Evolutionary conservation across 257 asterid species (phyloP), one percentile per base, ranked within the genome.

Genomic region (Plantago ovata): DNA sequence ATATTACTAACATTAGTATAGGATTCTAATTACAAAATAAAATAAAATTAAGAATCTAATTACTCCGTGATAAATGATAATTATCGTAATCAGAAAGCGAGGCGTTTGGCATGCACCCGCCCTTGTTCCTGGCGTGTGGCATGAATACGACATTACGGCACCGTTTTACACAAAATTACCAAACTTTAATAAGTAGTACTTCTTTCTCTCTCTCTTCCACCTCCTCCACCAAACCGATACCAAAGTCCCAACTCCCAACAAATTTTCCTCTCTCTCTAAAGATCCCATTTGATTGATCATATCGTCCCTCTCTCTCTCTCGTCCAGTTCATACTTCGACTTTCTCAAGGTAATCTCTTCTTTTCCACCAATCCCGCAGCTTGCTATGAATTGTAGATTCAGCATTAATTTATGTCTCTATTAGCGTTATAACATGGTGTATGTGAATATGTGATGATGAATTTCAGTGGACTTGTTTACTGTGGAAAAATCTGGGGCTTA

Each of bases 121-220:
- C 59, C 59, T 18, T 4, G 9, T 10, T 32, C 3, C 22, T 46
- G 75, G 79, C 79, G 75, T 70, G 83, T 70, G 79, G 74, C 68
- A 54, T 73, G 58, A 56, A 54, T 19, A 68, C 69, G 53, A 58
- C 9, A 5, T 1, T 18, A 66, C 78, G 76, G 7, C 62, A 69
- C 69, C 77, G 77, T 74, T 67, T 44, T 6, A 56, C 28, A 19
- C 38, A 56, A 62, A 57, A 12, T 42, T 65, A n/a, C 78, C 66
- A 15, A 55, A 53, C 39, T 70, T 45, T 63, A 39, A 49, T 3
- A 72, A 53, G 43, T 38, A 43, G 13, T 53, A 15, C 24, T 21
- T 57, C 21, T 42, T 53, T 58, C 32, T 55, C 64, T 45, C 41
- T 16, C 60, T 36, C 66, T 5, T 21, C 38, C 23, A 24, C 19